phyloP scores from a whole-genome alignment of 176 grass and related monocot genomes.

The Carex myosuroides region DNA sequence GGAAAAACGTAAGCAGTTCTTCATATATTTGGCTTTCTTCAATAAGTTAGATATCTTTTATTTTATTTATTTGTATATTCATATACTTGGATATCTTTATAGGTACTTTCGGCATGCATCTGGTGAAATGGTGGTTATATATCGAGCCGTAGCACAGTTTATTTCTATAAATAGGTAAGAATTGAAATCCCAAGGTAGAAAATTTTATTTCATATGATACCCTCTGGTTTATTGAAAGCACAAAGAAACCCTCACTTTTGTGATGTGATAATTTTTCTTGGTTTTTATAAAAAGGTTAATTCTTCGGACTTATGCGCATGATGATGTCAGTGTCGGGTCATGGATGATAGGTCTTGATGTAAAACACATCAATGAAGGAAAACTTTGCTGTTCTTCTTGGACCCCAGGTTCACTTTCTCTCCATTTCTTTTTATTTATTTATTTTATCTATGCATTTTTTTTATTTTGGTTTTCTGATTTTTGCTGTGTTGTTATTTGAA shows the following conservation, averaged over 20 bases:
- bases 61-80: conserved; percentile 15
- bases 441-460: neutral
- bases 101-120: conserved; percentile 95
- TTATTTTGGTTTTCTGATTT: conserved; percentile 7
- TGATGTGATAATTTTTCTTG: neutral
- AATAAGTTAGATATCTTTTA: conserved; percentile 14
- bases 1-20: conserved; percentile 79
- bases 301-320: conserved; percentile 91
- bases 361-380: conserved; percentile 93
- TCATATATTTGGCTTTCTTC: conserved; percentile 13
- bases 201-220: neutral
- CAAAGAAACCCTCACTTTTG: neutral
- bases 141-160: conserved; percentile 89
- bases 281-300: conserved; percentile 39
- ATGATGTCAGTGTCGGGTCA: conserved; percentile 96
- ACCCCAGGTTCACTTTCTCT: conserved; percentile 51
- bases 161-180: conserved; percentile 96
- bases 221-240: neutral
- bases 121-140: conserved; percentile 94
- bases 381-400: conserved; percentile 86
- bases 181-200: neutral
- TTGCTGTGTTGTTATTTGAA: neutral
- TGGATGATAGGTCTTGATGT: conserved; percentile 96
- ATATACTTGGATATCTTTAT: conserved; percentile 27
- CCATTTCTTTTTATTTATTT: neutral